phyloP scores from a whole-genome alignment of 371 early-diverging fungal genomes.

The Mucor circinelloides region DNA sequence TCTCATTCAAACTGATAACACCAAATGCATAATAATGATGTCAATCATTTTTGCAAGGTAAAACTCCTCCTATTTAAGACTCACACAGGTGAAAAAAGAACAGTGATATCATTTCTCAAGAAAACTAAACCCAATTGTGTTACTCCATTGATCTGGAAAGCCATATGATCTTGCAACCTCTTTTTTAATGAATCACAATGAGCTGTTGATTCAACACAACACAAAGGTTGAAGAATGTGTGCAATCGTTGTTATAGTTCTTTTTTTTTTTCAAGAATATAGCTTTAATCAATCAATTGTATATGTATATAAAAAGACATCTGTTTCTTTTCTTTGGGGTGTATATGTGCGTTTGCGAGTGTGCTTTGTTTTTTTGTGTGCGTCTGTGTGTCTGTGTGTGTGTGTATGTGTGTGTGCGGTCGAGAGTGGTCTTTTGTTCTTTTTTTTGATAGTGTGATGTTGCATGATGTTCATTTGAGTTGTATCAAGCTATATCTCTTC shows the following conservation, averaged over 20 bases:
- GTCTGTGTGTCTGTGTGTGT: background rate
- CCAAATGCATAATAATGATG: slow-evolving; percentile 5
- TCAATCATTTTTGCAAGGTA: background rate
- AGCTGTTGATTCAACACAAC: too few species aligned
- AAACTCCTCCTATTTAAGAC: background rate
- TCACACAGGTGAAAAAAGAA: background rate
- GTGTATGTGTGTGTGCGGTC: background rate
- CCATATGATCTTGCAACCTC: background rate
- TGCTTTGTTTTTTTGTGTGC: too few species aligned
- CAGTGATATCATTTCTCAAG: background rate
- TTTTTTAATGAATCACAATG: background rate
- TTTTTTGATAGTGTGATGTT: background rate
- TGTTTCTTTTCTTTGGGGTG: background rate
- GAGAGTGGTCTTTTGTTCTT: background rate
- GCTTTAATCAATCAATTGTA: background rate
- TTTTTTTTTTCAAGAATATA: background rate
- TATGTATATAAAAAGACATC: background rate
- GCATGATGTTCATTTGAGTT: background rate
- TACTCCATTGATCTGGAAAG: background rate
- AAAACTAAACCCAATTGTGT: background rate
- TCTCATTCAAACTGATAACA: background rate
- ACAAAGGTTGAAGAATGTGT: too few species aligned
- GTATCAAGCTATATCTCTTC: background rate
- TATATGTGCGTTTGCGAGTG: background rate
- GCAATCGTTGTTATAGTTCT: too few species aligned